Evolutionary conservation across 768 basidiomycete genomes (phyloP).

Genomic region (Lactarius trivialis): DNA sequence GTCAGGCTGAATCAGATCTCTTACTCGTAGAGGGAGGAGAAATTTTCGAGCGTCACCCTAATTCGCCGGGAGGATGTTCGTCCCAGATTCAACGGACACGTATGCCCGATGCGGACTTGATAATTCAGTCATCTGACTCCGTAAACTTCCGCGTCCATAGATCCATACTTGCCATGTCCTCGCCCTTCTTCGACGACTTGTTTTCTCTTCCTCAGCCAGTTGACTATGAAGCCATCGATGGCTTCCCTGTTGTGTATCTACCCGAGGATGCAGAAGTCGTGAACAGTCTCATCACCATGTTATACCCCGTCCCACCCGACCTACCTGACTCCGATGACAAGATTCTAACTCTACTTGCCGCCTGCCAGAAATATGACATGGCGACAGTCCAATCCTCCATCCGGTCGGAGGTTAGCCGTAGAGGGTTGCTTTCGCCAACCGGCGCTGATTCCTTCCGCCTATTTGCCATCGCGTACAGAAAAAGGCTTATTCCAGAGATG

Average conservation of each 20-base stretch:
- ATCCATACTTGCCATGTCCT: too few species aligned
- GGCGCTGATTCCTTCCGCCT: not conserved
- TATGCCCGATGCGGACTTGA: not conserved
- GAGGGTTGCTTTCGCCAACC: not conserved
- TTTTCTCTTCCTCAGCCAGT: not conserved
- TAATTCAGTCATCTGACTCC: conserved; percentile 1
- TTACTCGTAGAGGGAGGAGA: not conserved
- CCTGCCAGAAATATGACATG: too few species aligned
- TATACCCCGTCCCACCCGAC: not conserved
- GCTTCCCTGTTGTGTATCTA: not conserved
- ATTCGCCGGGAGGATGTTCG: too few species aligned
- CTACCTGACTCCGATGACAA: not conserved
- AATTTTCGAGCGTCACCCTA: not conserved
- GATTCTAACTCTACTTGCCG: too few species aligned
- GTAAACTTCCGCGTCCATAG: conserved; percentile 7
- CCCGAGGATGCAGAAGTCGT: conserved; percentile 1
- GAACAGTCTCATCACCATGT: too few species aligned
- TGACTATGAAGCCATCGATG: not conserved
- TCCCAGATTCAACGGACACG: not conserved
- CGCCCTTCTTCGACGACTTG: not conserved
- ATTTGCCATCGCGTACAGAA: not conserved
- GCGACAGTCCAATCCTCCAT: too few species aligned
- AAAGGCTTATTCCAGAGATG: too few species aligned
- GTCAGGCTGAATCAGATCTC: not conserved
- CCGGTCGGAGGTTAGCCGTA: too few species aligned